phyloP scores from a whole-genome alignment of 345 rosid genomes.

The Sonneratia caseolaris region DNA sequence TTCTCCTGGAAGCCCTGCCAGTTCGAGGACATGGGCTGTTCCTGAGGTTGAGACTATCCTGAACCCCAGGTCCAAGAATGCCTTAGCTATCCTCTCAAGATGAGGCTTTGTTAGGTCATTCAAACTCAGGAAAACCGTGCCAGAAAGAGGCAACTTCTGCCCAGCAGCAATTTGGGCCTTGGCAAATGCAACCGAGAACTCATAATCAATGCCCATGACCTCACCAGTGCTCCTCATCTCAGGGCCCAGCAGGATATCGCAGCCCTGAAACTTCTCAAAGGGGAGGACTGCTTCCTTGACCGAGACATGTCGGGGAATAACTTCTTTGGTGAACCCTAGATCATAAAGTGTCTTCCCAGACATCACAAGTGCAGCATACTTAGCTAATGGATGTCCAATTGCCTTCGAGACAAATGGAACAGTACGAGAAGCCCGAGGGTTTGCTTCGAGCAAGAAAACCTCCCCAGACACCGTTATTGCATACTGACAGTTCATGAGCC shows the following conservation, averaged over 20 bases:
- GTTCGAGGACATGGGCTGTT: slow-evolving; percentile 74
- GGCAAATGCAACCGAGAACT: slow-evolving; percentile 63
- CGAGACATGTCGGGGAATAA: slow-evolving; percentile 68
- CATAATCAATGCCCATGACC: slow-evolving; percentile 86
- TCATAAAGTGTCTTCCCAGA: slow-evolving; percentile 74
- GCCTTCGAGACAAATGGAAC: slow-evolving; percentile 98
- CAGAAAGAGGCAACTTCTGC: slow-evolving; percentile 73
- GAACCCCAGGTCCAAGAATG: slow-evolving; percentile 71
- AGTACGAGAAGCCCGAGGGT: slow-evolving; percentile 95
- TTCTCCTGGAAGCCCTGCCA: slow-evolving; percentile 64
- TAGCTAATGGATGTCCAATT: slow-evolving; percentile 88
- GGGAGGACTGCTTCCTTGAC: slow-evolving; percentile 98
- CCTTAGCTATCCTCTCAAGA: slow-evolving; percentile 63
- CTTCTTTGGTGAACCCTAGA: slow-evolving; percentile 60
- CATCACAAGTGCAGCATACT: slow-evolving; percentile 92
- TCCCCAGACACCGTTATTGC: slow-evolving; percentile 74
- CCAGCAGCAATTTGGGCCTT: slow-evolving; percentile 95
- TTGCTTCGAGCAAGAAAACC: slow-evolving; percentile 92
- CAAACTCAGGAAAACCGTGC: slow-evolving; percentile 87
- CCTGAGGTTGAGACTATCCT: slow-evolving; percentile 77
- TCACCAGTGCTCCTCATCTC: slow-evolving; percentile 98
- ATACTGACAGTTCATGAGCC: slow-evolving; percentile 94
- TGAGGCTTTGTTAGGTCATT: slow-evolving; percentile 79
- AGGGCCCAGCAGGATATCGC: slow-evolving; percentile 87
- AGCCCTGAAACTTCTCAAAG: slow-evolving; percentile 88